Percentiles rank a stretch among this genome's conserved stretches.
These are phyloP conservation scores for Penicillium griseofulvum DNA, from an alignment of 2,329 filamentous ascomycete species.

Conservation along the genomic window DNA sequence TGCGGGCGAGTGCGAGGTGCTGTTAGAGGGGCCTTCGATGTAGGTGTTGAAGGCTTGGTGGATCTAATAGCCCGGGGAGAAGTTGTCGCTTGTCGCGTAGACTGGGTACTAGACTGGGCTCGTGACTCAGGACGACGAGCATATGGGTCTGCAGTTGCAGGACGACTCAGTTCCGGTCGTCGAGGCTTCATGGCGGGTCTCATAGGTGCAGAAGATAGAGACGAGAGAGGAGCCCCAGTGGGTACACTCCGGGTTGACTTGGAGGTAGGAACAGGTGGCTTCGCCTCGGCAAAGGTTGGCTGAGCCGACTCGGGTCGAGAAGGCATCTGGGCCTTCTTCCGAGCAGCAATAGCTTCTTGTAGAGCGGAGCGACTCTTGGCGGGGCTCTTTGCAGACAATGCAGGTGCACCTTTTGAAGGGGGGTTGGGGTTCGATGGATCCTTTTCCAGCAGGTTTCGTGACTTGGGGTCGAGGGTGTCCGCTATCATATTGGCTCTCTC, in stretches of 20 bases:
- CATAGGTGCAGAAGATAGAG: constrained; percentile 59
- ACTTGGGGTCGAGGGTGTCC: constrained; percentile 71
- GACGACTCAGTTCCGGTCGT: constrained; percentile 37
- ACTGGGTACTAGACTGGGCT: constrained; percentile 27
- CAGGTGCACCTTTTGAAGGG: constrained; percentile 15
- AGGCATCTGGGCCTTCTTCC: constrained; percentile 62
- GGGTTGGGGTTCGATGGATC: constrained; percentile 69
- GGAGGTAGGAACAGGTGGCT: constrained; percentile 37
- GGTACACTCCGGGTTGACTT: constrained; percentile 36
- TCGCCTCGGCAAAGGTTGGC: constrained; percentile 48
- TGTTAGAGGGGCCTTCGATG: constrained; percentile 24
- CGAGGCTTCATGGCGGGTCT: constrained; percentile 45
- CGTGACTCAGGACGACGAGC: constrained; percentile 47
- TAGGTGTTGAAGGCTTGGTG: constrained; percentile 34
- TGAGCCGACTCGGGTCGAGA: constrained; percentile 59
- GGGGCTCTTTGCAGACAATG: constrained; percentile 19
- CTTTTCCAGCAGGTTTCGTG: constrained; percentile 76
- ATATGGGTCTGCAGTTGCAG: constrained; percentile 37
- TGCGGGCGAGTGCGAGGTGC: constrained; percentile 35
- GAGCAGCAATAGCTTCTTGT: constrained; percentile 79
- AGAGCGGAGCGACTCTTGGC: constrained; percentile 54
- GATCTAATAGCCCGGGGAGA: constrained; percentile 26
- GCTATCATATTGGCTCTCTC: constrained; percentile 75
- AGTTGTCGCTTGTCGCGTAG: constrained; percentile 13
- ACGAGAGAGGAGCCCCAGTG: constrained; percentile 38